phyloP scores from a whole-genome alignment of 768 basidiomycete species.

The Leccinum boreale region DNA sequence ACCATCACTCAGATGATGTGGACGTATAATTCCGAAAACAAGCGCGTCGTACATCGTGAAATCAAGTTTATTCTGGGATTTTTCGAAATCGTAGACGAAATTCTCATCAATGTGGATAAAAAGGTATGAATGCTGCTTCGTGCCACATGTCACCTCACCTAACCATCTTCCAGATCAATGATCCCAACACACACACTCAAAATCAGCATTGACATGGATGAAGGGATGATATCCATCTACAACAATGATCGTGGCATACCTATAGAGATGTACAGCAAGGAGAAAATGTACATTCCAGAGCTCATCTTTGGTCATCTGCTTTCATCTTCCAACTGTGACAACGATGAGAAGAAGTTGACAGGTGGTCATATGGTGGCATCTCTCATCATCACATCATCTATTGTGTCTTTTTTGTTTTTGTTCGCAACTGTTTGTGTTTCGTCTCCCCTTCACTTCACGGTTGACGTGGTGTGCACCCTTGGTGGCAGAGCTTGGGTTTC shows the following conservation, averaged over 20 bases:
- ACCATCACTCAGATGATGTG: slow-evolving; percentile 85
- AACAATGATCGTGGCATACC: slow-evolving; percentile 98
- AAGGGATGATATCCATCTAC: slow-evolving; percentile 90
- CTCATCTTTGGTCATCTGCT: slow-evolving; percentile 97
- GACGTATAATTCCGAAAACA: slow-evolving; percentile 84
- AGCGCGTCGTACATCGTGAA: slow-evolving; percentile 79
- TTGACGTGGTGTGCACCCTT: too few species aligned
- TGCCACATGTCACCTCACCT: background rate
- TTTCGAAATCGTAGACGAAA: slow-evolving; percentile 99
- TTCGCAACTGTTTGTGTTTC: too few species aligned
- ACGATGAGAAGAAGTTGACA: slow-evolving; percentile 97
- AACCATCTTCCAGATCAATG: slow-evolving; percentile 68
- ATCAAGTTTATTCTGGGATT: slow-evolving; percentile 95
- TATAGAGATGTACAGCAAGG: slow-evolving; percentile 84
- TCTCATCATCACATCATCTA: too few species aligned
- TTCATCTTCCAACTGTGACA: slow-evolving; percentile 96
- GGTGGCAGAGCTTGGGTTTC: too few species aligned
- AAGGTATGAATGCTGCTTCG: slow-evolving; percentile 58
- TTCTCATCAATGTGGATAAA: slow-evolving; percentile 98
- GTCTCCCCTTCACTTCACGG: too few species aligned
- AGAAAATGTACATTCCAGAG: slow-evolving; percentile 95
- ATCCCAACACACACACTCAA: slow-evolving; percentile 85
- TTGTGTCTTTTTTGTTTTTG: too few species aligned
- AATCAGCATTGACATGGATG: slow-evolving; percentile 80
- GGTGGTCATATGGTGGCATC: slow-evolving; percentile 99